phyloP scores from a whole-genome alignment of 2,329 filamentous ascomycete genomes.

The Penicillium sp. region DNA sequence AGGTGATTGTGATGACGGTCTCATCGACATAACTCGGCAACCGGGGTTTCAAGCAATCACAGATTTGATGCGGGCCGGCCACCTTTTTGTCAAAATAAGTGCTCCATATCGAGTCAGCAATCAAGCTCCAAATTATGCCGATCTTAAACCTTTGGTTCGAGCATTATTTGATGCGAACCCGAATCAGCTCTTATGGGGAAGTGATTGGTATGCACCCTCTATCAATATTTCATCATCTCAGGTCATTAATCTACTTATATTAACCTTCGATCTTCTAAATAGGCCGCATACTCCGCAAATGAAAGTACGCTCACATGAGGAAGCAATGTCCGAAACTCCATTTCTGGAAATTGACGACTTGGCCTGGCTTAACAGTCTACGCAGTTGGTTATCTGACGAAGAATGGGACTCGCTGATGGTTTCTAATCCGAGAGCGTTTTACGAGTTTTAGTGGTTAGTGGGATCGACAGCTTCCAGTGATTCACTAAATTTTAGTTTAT shows the following conservation, averaged over 20 bases:
- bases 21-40: slow-evolving; percentile 24
- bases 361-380: slow-evolving; percentile 25
- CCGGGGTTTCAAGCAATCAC: slow-evolving; percentile 29
- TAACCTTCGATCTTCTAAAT: neutral
- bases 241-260: no score
- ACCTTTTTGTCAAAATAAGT: slow-evolving; percentile 36
- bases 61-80: slow-evolving; percentile 27
- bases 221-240: no score
- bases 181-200: slow-evolving; percentile 33
- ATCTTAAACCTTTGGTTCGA: slow-evolving; percentile 28
- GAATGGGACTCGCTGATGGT: slow-evolving; percentile 25
- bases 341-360: slow-evolving; percentile 24
- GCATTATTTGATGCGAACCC: slow-evolving; percentile 32
- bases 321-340: slow-evolving; percentile 30
- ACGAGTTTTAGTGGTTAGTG: slow-evolving; percentile 15
- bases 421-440: slow-evolving; percentile 18
- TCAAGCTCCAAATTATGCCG: slow-evolving; percentile 27
- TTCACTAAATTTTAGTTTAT: no score
- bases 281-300: slow-evolving; percentile 38
- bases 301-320: slow-evolving; percentile 32
- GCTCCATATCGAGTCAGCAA: slow-evolving; percentile 35
- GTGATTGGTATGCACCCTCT: slow-evolving; percentile 35
- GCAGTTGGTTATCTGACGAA: slow-evolving; percentile 22
- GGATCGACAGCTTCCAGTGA: no score
- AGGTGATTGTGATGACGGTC: neutral